Evolutionary conservation across 345 rosid genomes (phyloP).

Genomic region (Euclidium syriacum): DNA sequence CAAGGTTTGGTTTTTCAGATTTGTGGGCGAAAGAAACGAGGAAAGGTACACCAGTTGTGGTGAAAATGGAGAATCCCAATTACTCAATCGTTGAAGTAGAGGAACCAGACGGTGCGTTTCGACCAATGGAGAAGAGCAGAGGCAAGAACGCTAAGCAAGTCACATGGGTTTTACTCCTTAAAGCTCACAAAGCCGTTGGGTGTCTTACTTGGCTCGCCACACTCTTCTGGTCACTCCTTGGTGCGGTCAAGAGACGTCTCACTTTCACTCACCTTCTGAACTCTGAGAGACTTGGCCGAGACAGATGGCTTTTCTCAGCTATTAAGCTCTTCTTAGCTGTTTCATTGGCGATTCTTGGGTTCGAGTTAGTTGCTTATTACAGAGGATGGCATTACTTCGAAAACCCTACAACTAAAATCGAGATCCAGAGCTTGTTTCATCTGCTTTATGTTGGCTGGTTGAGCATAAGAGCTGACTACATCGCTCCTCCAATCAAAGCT

Average conservation of each 20-base stretch:
- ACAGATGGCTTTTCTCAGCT: slow-evolving; percentile 45
- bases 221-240: slow-evolving; percentile 67
- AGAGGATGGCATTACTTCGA: slow-evolving; percentile 75
- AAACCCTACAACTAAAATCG: slow-evolving; percentile 41
- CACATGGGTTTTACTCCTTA: slow-evolving; percentile 84
- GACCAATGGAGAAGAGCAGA: slow-evolving; percentile 69
- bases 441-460: slow-evolving; percentile 58
- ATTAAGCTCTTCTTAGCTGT: slow-evolving; percentile 49
- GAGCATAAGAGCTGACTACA: slow-evolving; percentile 51
- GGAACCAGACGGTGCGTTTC: slow-evolving; percentile 74
- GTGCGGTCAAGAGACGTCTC: slow-evolving; percentile 60
- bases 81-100: slow-evolving; percentile 75
- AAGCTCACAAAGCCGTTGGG: slow-evolving; percentile 79
- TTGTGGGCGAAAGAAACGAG: slow-evolving; percentile 56
- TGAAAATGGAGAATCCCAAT: slow-evolving; percentile 79
- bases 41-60: slow-evolving; percentile 76
- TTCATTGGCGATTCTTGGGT: slow-evolving; percentile 48
- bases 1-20: slow-evolving; percentile 54
- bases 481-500: slow-evolving; percentile 57
- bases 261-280: slow-evolving; percentile 49
- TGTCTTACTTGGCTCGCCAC: slow-evolving; percentile 70
- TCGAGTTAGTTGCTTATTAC: slow-evolving; percentile 62
- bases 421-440: slow-evolving; percentile 60
- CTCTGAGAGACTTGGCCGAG: slow-evolving; percentile 54
- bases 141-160: slow-evolving; percentile 84